phyloP scores from a whole-genome alignment of 148 eudicot species.

The Rheum nobile region DNA sequence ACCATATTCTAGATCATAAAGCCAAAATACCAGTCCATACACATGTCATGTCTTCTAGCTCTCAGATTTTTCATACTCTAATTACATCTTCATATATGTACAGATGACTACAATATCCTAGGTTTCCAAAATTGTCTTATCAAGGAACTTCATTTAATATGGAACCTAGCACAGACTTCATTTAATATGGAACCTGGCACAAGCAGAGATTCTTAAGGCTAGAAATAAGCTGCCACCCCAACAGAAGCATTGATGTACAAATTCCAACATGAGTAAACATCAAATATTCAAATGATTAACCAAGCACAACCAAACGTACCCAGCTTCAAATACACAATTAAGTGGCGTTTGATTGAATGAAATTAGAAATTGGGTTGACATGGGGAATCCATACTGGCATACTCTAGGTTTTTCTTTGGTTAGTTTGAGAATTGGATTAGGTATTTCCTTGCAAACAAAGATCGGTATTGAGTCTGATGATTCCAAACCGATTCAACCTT shows the following conservation, averaged over 20 bases:
- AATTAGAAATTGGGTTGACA: no score
- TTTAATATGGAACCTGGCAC: not conserved
- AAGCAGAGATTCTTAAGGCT: not conserved
- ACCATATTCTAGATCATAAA: not conserved
- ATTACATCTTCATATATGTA: not conserved
- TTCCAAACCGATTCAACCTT: not conserved
- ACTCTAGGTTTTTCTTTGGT: not conserved
- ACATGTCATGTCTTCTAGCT: not conserved
- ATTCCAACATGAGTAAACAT: not conserved
- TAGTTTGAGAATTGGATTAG: not conserved
- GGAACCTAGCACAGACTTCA: not conserved
- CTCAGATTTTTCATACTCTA: not conserved
- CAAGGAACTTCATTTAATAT: not conserved
- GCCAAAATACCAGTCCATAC: not conserved
- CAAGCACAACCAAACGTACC: not conserved
- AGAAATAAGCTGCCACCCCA: not conserved
- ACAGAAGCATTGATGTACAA: not conserved
- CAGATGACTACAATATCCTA: not conserved
- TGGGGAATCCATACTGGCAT: not conserved
- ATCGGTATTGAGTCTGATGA: not conserved
- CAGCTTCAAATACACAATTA: not conserved
- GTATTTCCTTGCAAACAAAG: not conserved
- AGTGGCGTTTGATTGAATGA: no score
- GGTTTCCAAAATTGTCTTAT: not conserved
- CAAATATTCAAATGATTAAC: not conserved